Evolutionary conservation across 2,329 filamentous ascomycete species (phyloP).

Genomic region (Aspergillus udagawae): DNA sequence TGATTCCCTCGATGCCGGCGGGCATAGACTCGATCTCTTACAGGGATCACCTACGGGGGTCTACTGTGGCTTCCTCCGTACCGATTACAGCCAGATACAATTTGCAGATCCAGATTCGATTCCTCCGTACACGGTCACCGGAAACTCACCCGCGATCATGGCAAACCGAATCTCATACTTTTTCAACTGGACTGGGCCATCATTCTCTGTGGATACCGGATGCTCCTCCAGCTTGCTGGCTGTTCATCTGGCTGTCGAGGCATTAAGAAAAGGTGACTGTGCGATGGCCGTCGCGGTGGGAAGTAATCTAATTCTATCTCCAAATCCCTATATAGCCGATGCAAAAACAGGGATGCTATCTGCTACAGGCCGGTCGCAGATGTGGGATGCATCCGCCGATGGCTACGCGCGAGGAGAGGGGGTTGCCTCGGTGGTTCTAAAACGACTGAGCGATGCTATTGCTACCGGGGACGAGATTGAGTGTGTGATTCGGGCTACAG

Average conservation of each 20-base stretch:
- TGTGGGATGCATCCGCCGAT: constrained; percentile 24
- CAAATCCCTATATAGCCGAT: neutral
- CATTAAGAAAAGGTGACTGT: neutral
- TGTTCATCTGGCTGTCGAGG: neutral
- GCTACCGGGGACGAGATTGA: constrained; percentile 27
- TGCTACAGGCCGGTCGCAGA: constrained; percentile 20
- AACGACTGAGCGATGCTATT: constrained; percentile 23
- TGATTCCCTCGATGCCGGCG: constrained; percentile 4
- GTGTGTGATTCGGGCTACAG: constrained; percentile 23
- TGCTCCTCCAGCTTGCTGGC: neutral
- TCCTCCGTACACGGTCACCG: neutral
- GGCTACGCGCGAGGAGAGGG: constrained; percentile 31
- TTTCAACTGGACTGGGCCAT: neutral
- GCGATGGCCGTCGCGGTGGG: neutral
- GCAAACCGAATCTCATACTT: neutral
- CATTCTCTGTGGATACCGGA: neutral
- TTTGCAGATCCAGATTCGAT: no score
- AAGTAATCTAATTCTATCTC: neutral
- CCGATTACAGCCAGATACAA: neutral
- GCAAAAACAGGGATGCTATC: constrained; percentile 22
- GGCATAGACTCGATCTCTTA: neutral
- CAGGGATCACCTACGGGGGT: neutral
- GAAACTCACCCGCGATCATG: neutral
- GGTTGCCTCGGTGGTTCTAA: constrained; percentile 26
- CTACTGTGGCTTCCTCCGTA: neutral